These are phyloP conservation scores for Claviceps fusiformis DNA, from an alignment of 2,329 filamentous ascomycete genomes.

Conservation along the genomic window DNA sequence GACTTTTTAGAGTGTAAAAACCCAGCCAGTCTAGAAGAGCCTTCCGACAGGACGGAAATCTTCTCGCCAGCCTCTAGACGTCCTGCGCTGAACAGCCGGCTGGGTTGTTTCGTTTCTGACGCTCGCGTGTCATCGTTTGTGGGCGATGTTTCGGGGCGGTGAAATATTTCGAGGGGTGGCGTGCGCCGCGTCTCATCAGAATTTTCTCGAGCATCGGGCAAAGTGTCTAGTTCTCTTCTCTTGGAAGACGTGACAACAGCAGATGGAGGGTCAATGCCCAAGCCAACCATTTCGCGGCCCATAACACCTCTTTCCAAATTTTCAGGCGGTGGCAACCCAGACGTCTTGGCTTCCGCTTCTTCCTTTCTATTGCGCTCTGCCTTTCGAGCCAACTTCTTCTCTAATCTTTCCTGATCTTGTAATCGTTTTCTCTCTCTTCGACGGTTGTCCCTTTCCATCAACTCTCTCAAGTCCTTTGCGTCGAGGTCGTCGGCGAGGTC, in stretches of 20 bases:
- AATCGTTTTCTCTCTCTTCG: slow-evolving; percentile 62
- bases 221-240: slow-evolving; percentile 20
- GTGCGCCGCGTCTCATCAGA: slow-evolving; percentile 9
- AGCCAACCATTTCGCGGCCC: slow-evolving; percentile 41
- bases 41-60: slow-evolving; percentile 11
- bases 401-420: slow-evolving; percentile 52
- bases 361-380: slow-evolving; percentile 53
- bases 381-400: slow-evolving; percentile 49
- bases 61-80: slow-evolving; percentile 11
- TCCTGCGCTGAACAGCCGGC: background rate
- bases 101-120: background rate
- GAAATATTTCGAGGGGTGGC: slow-evolving; percentile 16
- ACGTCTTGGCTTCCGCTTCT: slow-evolving; percentile 38
- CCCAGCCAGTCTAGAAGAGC: slow-evolving; percentile 18
- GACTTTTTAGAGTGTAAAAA: slow-evolving; percentile 33
- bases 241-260: slow-evolving; percentile 42
- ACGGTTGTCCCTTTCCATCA: slow-evolving; percentile 81
- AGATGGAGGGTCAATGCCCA: slow-evolving; percentile 44
- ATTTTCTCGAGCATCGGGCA: slow-evolving; percentile 13
- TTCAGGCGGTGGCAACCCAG: slow-evolving; percentile 35
- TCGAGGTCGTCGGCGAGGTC: slow-evolving; percentile 74
- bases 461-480: slow-evolving; percentile 68
- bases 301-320: slow-evolving; percentile 48
- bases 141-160: slow-evolving; percentile 16
- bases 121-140: slow-evolving; percentile 2